Base-by-base conservation (phyloP, 768 basidiomycete genomes). In the Podaxis sp. region DNA sequence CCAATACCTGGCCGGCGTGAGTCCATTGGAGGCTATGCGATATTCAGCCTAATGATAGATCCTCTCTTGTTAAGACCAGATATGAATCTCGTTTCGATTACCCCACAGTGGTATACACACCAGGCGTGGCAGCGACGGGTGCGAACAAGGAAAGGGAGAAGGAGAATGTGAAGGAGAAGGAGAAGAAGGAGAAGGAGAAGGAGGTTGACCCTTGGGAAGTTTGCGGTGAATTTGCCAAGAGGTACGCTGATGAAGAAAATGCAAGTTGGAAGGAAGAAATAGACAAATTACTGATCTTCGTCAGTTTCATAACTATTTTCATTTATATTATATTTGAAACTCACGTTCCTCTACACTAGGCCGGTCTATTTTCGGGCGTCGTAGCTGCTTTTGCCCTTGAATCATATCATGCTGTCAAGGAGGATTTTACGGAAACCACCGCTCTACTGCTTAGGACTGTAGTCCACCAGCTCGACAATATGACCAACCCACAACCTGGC, bases 371-470 rank as follows among this genome's bases (percentile, higher is more conserved):
- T 57, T 69, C 71, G 6, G 71, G 66, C 26, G 65, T 68, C 24
- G 71, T 70, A 4, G 67, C 67, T 4, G 69, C 71, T 1, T 73
- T 73, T 48, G 65, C 67, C 22, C 61, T 72, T 22, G 68, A 70
- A 49, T 69, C 70, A 2, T 70, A 66, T 54, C 59, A 65, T 8
- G 61, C 61, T 62, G 66, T 73, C 6, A 60, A 68, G 26, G 56
- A 66, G 39, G 65, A 70, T 55, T 65, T 68, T 1, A 59, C 64
- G 33, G 64, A 64, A 36, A 44, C 51, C 5, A 53, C 67, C 28
- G 59, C 63, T 2, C 28, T 63, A 11, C 56, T 70, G 5, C 61
- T 63, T n/a, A 30, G 33, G 26, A 48, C 30, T 38, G 33, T 63
- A 28, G 38, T 49, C 9, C 53, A 12, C 19, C 44, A 56, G 19